Base-by-base conservation (phyloP, 306 rosid genomes). In the Comarum palustre region DNA sequence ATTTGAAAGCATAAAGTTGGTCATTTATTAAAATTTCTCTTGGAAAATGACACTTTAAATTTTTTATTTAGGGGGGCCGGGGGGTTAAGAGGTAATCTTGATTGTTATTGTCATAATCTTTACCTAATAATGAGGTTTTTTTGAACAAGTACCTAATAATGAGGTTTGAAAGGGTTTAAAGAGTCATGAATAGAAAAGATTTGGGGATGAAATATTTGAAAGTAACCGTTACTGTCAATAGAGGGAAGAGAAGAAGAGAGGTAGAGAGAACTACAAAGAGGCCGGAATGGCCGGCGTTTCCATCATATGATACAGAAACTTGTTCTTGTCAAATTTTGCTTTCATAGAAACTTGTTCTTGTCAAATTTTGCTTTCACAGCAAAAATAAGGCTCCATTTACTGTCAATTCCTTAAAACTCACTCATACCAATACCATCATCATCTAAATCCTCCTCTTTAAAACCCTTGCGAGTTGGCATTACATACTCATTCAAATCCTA, bases 321-420 rank as follows among this genome's bases (percentile, higher is more conserved):
- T 43, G 75, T 73, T 75, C 75, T 57, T 48, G n/a, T 59, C 72
- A 84, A 67, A 43, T 42, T 69, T 84, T 82, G 86, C 91, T 84
- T n/a, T n/a, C n/a, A n/a, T n/a, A 29, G 65, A 59, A 14, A 59
- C 41, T 62, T 43, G 75, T 73, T 75, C 75, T 57, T 48, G n/a
- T 59, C 72, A 84, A 67, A 43, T 42, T 69, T 84, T 82, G 86
- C 91, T 84, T n/a, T 83, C 75, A 74, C 80, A 81, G 68, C 50
- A 84, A 76, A 84, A 85, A n/a, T n/a, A n/a, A n/a, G n/a, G n/a
- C n/a, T 80, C 81, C 65, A 88, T 86, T 90, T 79, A 65, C 77
- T 80, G 77, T 74, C 83, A 90, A 78, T 93, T 86, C 83, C 89
- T 87, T 87, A 73, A 62, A 80, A 70, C 83, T 79, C 82, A 68